Conservation (phyloP, 208 protist genomes). For the Leishmania tropica region DNA sequence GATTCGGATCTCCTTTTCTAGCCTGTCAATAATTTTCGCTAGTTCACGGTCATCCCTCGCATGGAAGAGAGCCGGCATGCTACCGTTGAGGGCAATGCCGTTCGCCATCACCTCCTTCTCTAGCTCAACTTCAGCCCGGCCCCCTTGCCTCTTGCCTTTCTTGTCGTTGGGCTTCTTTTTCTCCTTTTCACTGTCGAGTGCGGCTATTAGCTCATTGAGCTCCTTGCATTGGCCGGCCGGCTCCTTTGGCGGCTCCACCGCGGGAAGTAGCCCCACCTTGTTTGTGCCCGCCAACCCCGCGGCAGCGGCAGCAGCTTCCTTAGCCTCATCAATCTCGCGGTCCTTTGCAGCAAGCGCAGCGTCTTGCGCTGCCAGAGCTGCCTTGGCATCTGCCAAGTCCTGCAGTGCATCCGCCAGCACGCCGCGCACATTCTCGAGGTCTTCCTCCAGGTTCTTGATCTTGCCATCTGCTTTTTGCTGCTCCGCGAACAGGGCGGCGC, state of each 20-base stretch:
- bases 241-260: conserved; percentile 4
- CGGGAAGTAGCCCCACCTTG: neutral
- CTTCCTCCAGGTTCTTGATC: conserved; percentile 28
- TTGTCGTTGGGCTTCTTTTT: neutral
- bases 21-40: conserved; percentile 17
- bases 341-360: conserved; percentile 24
- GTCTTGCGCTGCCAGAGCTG: conserved; percentile 19
- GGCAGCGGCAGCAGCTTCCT: conserved; percentile 1
- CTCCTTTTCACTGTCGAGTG: neutral
- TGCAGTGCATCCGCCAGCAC: conserved; percentile 29
- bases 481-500: conserved; percentile 27
- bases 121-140: neutral
- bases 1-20: conserved; percentile 21
- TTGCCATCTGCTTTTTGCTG: conserved; percentile 30
- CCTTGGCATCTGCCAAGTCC: conserved; percentile 32
- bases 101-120: conserved; percentile 15
- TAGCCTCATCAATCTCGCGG: conserved; percentile 11
- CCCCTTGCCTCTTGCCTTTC: conserved; percentile 9
- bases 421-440: conserved; percentile 35
- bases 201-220: neutral
- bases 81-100: conserved; percentile 4
- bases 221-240: conserved; percentile 7
- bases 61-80: conserved; percentile 15
- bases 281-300: neutral
- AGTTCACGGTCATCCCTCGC: conserved; percentile 16